These are phyloP conservation scores for Phialophora expanda DNA, from an alignment of 2,329 filamentous ascomycete species.

Conservation along the genomic window DNA sequence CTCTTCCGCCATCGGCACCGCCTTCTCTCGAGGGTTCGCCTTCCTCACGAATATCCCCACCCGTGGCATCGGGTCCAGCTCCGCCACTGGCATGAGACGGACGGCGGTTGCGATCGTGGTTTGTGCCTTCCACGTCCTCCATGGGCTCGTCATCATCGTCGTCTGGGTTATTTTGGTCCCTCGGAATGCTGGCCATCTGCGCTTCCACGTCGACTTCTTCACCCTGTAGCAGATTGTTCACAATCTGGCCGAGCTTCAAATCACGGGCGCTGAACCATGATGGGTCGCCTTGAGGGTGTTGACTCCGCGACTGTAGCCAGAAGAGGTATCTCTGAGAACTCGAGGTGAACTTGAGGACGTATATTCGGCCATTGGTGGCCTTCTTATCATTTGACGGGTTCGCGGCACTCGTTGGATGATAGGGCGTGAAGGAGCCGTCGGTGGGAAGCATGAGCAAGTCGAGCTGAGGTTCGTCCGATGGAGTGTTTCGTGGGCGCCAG, in stretches of 20 bases:
- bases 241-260: conserved; percentile 83
- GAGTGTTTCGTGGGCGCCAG: conserved; percentile 81
- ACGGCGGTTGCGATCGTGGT: conserved; percentile 64
- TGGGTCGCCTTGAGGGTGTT: conserved; percentile 71
- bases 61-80: conserved; percentile 83
- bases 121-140: conserved; percentile 72
- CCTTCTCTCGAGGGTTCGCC: conserved; percentile 87
- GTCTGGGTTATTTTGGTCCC: conserved; percentile 57
- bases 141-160: conserved; percentile 76
- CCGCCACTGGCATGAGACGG: conserved; percentile 70
- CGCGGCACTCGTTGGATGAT: conserved; percentile 65
- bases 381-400: conserved; percentile 67
- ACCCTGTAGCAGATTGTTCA: conserved; percentile 82
- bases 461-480: conserved; percentile 74
- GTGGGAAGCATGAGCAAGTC: conserved; percentile 93
- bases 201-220: conserved; percentile 80
- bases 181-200: conserved; percentile 70
- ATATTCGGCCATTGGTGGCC: conserved; percentile 82
- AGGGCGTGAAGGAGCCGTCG: conserved; percentile 85
- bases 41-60: conserved; percentile 89
- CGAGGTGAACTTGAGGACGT: conserved; percentile 89
- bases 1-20: conserved; percentile 95
- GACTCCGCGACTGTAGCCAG: conserved; percentile 92
- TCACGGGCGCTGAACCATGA: conserved; percentile 85
- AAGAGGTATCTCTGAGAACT: conserved; percentile 91